phyloP scores from a whole-genome alignment of 495 filamentous ascomycete species.

The Jackrogersella minutella region DNA sequence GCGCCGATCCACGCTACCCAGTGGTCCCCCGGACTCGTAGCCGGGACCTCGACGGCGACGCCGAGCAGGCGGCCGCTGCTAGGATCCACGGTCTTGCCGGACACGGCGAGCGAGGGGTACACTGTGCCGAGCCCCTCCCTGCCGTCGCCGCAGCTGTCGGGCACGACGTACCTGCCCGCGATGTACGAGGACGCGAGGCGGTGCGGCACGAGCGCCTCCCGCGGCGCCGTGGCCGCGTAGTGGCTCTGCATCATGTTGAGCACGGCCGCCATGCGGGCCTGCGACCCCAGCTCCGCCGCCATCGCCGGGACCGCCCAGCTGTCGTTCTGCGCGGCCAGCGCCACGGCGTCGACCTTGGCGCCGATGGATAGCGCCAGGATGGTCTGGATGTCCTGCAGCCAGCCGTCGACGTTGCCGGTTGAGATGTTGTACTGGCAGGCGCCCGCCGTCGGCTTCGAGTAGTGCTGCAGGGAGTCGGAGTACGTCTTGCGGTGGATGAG shows the following conservation, averaged over 20 bases:
- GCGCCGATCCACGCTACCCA: conserved; percentile 51
- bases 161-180: conserved; percentile 39
- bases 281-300: conserved; percentile 46
- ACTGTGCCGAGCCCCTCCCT: conserved; percentile 24
- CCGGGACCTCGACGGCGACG: conserved; percentile 38
- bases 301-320: conserved; percentile 50
- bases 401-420: conserved; percentile 39
- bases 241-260: conserved; percentile 55
- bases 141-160: conserved; percentile 23
- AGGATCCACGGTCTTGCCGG: conserved; percentile 1
- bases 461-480: conserved; percentile 49
- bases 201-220: conserved; percentile 47
- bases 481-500: conserved; percentile 48
- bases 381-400: conserved; percentile 39
- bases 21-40: conserved; percentile 9
- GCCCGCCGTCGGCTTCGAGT: conserved; percentile 34
- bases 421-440: conserved; percentile 43
- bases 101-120: conserved; percentile 37
- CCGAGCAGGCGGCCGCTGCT: conserved; percentile 18
- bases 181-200: conserved; percentile 48
- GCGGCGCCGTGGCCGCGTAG: conserved; percentile 45
- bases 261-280: conserved; percentile 49
- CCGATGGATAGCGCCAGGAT: conserved; percentile 63
- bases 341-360: conserved; percentile 62
- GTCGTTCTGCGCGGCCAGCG: conserved; percentile 59